Evolutionary conservation across 2,329 filamentous ascomycete species (phyloP), one percentile per base, ranked within the genome.

Genomic region (Cordyceps farinosa): DNA sequence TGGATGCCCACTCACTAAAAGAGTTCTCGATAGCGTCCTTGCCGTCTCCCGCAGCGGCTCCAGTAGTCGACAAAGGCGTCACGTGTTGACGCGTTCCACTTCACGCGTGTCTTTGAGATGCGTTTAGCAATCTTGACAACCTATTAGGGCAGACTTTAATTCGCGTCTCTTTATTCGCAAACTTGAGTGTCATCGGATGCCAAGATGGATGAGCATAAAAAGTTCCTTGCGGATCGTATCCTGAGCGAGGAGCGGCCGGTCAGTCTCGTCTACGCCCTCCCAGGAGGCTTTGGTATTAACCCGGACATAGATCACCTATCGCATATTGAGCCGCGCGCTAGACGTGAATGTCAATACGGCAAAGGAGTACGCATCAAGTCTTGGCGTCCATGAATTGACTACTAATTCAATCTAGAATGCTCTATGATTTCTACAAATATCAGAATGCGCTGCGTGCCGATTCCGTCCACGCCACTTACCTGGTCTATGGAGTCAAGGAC

Each of bases 401-500:
- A 42, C 40, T 61, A n/a, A 22, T 38, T 5, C 5, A 5, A 17
- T 17, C 1, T 59, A 96, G 89, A 74, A 96, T 95, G 85, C 86
- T 93, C 17, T 96, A 86, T 76, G 90, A 96, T 38, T 98, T 96
- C 69, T 86, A 97, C 74, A 82, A 83, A 66, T 85, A 82, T 63
- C 90, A 96, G 73, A 96, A 92, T 75, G 82, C 80, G 61, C 91
- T 89, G 74, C 89, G 87, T 65, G 82, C 90, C 0, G 84, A 86
- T 29, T 88, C 87, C 32, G 81, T 97, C n/a, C 86, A 96, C 77
- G 95, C 94, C 51, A 97, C 92, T n/a, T 99, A 97, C 76, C 80
- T 97, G 55, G 73, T 99, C 52, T 90, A 88, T 57, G 95, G 94
- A 45, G 84, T 80, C 29, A 89, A 85, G 70, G 80, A 76, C 60